phyloP scores from a whole-genome alignment of 192 early-diverging fungal species.

The Cladochytrium replicatum region DNA sequence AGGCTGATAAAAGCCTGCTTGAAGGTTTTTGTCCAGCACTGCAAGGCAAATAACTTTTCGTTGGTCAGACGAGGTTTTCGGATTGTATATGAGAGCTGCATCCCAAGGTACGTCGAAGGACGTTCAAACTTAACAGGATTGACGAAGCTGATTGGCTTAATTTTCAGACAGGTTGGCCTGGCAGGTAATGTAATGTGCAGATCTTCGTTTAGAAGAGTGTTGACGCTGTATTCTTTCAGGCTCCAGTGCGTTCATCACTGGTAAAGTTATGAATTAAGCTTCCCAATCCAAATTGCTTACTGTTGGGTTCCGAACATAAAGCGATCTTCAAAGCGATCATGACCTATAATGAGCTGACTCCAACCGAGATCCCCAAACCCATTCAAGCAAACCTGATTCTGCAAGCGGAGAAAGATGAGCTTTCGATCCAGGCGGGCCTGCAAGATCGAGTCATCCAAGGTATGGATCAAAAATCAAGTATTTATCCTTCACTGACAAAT shows the following conservation, averaged over 20 bases:
- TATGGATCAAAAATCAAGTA: no score
- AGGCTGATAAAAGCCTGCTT: constrained; percentile 39
- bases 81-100: constrained; percentile 45
- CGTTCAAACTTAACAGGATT: constrained; percentile 6
- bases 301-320: no score
- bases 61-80: constrained; percentile 38
- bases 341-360: constrained; percentile 15
- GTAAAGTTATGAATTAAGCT: no score
- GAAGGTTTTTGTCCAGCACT: constrained; percentile 44
- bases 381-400: constrained; percentile 45
- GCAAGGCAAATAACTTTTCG: constrained; percentile 14
- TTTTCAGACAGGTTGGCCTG: constrained; percentile 29
- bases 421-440: constrained; percentile 48
- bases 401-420: constrained; percentile 40
- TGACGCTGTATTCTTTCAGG: background rate
- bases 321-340: constrained; percentile 41
- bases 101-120: constrained; percentile 43
- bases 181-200: constrained; percentile 15
- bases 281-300: no score
- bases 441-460: constrained; percentile 59
- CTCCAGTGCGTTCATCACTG: constrained; percentile 48
- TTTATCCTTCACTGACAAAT: no score
- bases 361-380: constrained; percentile 30
- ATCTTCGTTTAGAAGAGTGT: background rate
- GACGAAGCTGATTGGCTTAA: constrained; percentile 7